phyloP scores from a whole-genome alignment of 108 stramenopile genomes.

The Stephanodiscus minutulus region DNA sequence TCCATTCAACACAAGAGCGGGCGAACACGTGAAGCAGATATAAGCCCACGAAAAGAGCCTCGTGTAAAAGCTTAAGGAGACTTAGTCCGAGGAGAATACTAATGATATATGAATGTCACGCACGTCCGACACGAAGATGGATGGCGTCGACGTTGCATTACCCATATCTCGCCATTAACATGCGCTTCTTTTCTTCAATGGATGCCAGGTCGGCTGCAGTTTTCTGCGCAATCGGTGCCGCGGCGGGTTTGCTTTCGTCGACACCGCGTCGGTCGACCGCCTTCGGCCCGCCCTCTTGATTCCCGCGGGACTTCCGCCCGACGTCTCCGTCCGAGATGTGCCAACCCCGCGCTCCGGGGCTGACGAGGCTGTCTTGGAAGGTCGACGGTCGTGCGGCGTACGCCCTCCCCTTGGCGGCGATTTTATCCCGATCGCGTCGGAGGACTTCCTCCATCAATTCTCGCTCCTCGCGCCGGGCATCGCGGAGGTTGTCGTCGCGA shows the following conservation, averaged over 20 bases:
- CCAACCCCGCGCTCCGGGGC: slow-evolving; percentile 7
- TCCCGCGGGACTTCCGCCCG: slow-evolving; percentile 10
- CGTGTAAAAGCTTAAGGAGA: not conserved
- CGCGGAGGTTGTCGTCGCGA: slow-evolving; percentile 21
- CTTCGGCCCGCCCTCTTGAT: slow-evolving; percentile 11
- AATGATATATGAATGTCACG: no score
- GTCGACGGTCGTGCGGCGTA: slow-evolving; percentile 57
- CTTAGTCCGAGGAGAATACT: no score
- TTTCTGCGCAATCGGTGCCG: slow-evolving; percentile 46
- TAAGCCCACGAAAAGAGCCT: no score
- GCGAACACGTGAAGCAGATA: no score
- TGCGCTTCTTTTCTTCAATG: slow-evolving; percentile 80
- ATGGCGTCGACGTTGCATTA: slow-evolving; percentile 17
- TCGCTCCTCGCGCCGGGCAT: slow-evolving; percentile 34
- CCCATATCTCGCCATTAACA: slow-evolving; percentile 80
- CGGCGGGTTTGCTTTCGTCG: slow-evolving; percentile 17
- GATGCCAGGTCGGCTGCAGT: slow-evolving; percentile 76
- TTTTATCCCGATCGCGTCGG: slow-evolving; percentile 69
- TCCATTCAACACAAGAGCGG: no score
- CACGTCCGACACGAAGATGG: no score
- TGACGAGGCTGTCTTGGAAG: slow-evolving; percentile 49
- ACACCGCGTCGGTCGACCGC: slow-evolving; percentile 4
- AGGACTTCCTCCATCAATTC: slow-evolving; percentile 79
- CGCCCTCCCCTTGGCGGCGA: slow-evolving; percentile 51
- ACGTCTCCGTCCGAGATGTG: slow-evolving; percentile 15